Evolutionary conservation across 2,329 filamentous ascomycete genomes (phyloP), one percentile per base, ranked within the genome.

Genomic region (Cercospora sp.): DNA sequence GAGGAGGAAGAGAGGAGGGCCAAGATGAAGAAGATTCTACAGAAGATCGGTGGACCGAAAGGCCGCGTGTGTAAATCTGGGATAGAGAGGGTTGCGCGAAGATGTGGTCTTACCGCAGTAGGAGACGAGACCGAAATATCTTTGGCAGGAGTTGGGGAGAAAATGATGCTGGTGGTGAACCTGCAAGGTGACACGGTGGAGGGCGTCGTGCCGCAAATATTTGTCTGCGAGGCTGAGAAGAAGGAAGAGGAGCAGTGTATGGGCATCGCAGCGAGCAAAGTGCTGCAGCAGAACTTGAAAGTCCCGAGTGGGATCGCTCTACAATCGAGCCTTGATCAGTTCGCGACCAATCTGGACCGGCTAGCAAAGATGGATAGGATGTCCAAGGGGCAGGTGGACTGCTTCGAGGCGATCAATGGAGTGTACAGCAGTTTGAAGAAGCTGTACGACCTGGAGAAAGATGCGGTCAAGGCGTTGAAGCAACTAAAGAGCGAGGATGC

Each of bases 391-490:
- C 86, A 86, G 5, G 83, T 94, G 7, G 92, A 92, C 73, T 91
- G 91, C 77, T 91, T 92, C 76, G 90, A 93, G 76, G 92, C 92
- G 0, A 83, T 94, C 55, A 88, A 87, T 3, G 91, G 91, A 3
- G 83, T 96, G 5, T 92, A 90, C 77, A 86, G 86, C 66, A 91
- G 90, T 74, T 81, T 95, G 68, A 83, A 85, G 67, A 88, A 84
- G 72, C 80, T 96, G n/a, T 88, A 91, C 74, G 83, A 87, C 57
- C 90, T 91, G 83, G 91, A 95, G 75, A 81, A 89, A 68, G 83
- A 86, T 65, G 85, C 83, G 69, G 77, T 72, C 8, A 70, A 67
- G 42, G 61, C 66, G 6, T 42, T 68, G 59, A 63, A 28, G 3
- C 48, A 89, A 31, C 83, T 84, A 9, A 82, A 85, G 67, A 84